Evolutionary conservation across 1,284 basidiomycete species (phyloP), one percentile per base, ranked within the genome.

Genomic region (Ustilago bromivora): DNA sequence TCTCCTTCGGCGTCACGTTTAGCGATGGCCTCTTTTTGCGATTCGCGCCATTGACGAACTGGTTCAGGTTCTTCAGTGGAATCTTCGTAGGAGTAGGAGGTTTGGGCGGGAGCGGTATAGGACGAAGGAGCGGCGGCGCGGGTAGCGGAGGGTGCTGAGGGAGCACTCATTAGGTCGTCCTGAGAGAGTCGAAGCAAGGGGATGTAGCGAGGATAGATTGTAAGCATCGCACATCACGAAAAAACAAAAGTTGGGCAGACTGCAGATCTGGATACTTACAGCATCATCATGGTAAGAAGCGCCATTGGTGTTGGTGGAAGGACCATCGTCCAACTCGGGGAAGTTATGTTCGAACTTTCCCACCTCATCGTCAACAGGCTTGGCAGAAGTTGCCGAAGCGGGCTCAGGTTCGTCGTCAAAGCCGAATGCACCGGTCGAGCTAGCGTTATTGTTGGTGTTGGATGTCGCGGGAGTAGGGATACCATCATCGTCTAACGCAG

Each of bases 301-400:
- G 46, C 69, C 76, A 61, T 74, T 78, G 19, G 59, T 41, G 47
- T 59, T 53, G 52, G 38, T 47, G 35, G 56, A 43, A 23, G 62
- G 64, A 19, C 53, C 60, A 31, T 84, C 88, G 60, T 92, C 91
- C 66, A 98, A 90, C 79, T 94, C 94, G 0, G 96, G 96, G 87
- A 96, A 98, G 76, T 94, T 91, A 84, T 89, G 92, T 88, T 96
- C 92, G 80, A 98, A 98, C 87, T 93, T 91, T 80, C 94, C 93
- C 73, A 95, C 90, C 79, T 96, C 95, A 74, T 93, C 92, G 66
- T 88, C 86, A 41, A 61, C 76, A 15, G 68, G 60, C 52, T 74
- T 57, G 41, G 52, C 41, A 52, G 58, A 49, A 54, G 60, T 59
- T 36, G 62, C 56, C 28, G 63, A 69, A 7, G 23, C 47, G 0